These are phyloP conservation scores for Trichopus zeylanicus DNA, from an alignment of 116 monocot species.

Conservation along the genomic window DNA sequence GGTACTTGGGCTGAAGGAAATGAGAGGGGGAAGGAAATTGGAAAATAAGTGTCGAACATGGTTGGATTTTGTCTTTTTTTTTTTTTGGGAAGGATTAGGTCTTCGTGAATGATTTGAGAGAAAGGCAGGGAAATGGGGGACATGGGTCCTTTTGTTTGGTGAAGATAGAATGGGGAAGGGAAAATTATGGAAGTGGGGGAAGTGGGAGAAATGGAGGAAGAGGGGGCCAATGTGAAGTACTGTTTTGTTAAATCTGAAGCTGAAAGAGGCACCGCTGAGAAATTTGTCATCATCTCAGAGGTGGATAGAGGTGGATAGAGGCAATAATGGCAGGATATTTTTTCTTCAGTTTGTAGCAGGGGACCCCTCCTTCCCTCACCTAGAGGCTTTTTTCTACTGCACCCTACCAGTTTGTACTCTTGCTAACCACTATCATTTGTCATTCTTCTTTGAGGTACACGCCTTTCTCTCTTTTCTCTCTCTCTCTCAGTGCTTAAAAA, in stretches of 20 bases:
- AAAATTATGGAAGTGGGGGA: background rate
- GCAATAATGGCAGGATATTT: conserved; percentile 37
- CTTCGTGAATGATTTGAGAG: no score
- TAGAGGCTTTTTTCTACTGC: background rate
- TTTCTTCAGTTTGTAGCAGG: conserved; percentile 23
- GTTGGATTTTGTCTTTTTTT: no score
- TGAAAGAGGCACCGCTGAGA: conserved; percentile 19
- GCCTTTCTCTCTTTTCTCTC: background rate
- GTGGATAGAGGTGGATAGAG: conserved; percentile 39
- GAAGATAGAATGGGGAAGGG: background rate
- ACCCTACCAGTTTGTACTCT: conserved; percentile 1
- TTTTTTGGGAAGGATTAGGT: no score
- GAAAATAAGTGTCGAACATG: no score
- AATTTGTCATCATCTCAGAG: conserved; percentile 45
- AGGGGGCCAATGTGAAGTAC: conserved; percentile 15
- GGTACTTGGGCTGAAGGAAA: background rate
- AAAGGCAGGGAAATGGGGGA: no score
- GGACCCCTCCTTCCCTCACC: conserved; percentile 1
- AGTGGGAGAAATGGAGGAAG: background rate
- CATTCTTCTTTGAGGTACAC: no score
- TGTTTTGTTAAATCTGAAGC: conserved; percentile 5
- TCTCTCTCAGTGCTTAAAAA: background rate
- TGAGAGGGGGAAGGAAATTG: background rate
- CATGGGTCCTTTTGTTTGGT: no score
- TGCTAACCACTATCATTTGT: conserved; percentile 9